A percentile compares a stretch with the other conserved stretches of the same genome.
These are phyloP conservation scores for Parathielavia hyrcaniae DNA, from an alignment of 495 filamentous ascomycete species.

Conservation along the genomic window DNA sequence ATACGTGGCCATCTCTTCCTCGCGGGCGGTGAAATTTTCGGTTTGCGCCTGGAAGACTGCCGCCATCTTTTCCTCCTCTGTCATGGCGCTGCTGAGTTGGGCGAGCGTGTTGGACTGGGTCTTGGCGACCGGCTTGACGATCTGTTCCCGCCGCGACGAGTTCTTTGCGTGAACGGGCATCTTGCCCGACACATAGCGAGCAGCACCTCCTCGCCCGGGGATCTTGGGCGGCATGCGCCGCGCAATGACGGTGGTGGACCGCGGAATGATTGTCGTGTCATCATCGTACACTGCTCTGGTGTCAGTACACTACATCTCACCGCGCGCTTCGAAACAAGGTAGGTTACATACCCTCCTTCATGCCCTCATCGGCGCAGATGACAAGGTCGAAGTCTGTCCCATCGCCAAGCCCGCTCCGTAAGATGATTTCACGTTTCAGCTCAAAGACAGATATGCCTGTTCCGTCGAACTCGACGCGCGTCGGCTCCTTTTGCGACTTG, in stretches of 20 bases:
- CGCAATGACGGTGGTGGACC: slow-evolving; percentile 88
- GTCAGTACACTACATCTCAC: slow-evolving; percentile 21
- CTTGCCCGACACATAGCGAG: slow-evolving; percentile 93
- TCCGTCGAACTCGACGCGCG: slow-evolving; percentile 92
- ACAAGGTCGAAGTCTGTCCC: slow-evolving; percentile 94
- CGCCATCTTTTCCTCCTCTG: slow-evolving; percentile 84
- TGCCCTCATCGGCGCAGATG: slow-evolving; percentile 80
- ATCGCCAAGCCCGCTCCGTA: slow-evolving; percentile 84
- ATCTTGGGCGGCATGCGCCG: slow-evolving; percentile 76
- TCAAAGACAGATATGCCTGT: slow-evolving; percentile 98
- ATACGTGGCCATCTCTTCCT: slow-evolving; percentile 89
- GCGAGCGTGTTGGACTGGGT: slow-evolving; percentile 50
- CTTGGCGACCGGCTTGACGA: slow-evolving; percentile 48
- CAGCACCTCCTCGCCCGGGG: slow-evolving; percentile 76
- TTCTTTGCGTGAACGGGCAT: slow-evolving; percentile 89
- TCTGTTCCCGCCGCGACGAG: slow-evolving; percentile 59
- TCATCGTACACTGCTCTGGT: slow-evolving; percentile 75
- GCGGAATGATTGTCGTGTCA: slow-evolving; percentile 89
- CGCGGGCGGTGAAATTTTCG: slow-evolving; percentile 79
- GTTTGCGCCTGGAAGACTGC: slow-evolving; percentile 81
- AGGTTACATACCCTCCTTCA: slow-evolving; percentile 68
- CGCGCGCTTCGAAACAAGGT: neutral
- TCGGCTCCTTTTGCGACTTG: slow-evolving; percentile 96
- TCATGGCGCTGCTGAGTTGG: slow-evolving; percentile 64
- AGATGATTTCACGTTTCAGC: slow-evolving; percentile 96